phyloP scores from a whole-genome alignment of 441 rosid species.

The Capsella rubella region DNA sequence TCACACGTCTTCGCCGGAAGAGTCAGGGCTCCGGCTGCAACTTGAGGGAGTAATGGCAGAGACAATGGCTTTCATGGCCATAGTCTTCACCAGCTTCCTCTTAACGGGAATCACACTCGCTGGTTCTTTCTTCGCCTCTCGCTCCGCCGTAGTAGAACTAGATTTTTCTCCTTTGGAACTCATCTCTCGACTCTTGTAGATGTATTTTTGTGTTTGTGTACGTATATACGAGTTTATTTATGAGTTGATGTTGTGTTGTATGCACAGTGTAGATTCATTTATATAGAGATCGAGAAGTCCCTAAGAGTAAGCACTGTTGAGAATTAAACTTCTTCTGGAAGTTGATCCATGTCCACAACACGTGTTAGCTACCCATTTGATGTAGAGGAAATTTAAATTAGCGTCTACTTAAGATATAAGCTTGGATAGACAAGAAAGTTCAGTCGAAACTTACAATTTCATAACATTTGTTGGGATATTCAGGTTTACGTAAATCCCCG shows the following conservation, averaged over 20 bases:
- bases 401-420: background rate
- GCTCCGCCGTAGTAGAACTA: background rate
- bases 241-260: conserved; percentile 6
- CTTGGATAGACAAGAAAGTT: background rate
- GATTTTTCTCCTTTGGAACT: conserved; percentile 23
- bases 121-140: conserved; percentile 28
- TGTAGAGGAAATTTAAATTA: background rate
- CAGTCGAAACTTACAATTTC: conserved; percentile 11
- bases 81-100: conserved; percentile 49
- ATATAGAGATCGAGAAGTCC: conserved; percentile 1
- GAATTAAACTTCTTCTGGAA: conserved; percentile 19
- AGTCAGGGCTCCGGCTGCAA: background rate
- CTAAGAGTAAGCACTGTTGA: background rate
- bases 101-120: conserved; percentile 50
- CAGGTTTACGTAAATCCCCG: background rate
- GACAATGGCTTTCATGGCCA: conserved; percentile 39
- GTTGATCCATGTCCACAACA: background rate
- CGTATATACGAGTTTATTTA: background rate
- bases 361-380: background rate
- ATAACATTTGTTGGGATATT: background rate
- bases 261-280: conserved; percentile 10
- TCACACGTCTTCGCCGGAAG: background rate
- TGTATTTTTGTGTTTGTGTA: background rate
- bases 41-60: conserved; percentile 13
- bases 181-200: conserved; percentile 7